Conservation (phyloP, 306 rosid species). For the Dalbergia oliveri region DNA sequence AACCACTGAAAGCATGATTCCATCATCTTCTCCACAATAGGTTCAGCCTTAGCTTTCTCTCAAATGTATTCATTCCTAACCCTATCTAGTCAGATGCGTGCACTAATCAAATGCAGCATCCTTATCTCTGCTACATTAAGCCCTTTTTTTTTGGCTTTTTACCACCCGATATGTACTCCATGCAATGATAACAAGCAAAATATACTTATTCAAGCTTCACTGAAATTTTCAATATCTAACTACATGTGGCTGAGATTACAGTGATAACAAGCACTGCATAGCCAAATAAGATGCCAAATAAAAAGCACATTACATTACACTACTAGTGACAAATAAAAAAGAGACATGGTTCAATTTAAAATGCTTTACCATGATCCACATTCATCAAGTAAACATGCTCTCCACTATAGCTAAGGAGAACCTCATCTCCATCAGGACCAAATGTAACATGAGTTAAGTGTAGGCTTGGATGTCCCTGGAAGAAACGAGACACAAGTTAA, state of each 20-base stretch:
- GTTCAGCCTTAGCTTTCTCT: no score
- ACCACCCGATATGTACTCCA: not conserved
- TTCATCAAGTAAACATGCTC: conserved; percentile 95
- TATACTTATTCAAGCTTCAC: conserved; percentile 31
- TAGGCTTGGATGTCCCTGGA: conserved; percentile 82
- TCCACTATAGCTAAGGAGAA: conserved; percentile 98
- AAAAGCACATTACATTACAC: conserved; percentile 10
- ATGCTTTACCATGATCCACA: conserved; percentile 72
- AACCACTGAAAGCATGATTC: no score
- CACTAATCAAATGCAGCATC: no score
- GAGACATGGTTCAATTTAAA: conserved; percentile 31
- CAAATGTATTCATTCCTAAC: no score
- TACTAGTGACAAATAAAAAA: conserved; percentile 27
- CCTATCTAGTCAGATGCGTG: no score
- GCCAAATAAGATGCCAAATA: conserved; percentile 36
- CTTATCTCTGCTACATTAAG: no score
- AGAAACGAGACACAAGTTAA: conserved; percentile 38
- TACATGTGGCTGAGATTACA: conserved; percentile 18
- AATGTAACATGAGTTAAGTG: conserved; percentile 94
- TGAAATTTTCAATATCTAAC: conserved; percentile 38
- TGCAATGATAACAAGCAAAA: not conserved
- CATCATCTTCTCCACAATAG: no score
- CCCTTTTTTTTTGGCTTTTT: no score
- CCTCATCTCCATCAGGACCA: conserved; percentile 95
- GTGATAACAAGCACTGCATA: conserved; percentile 27